Conservation (phyloP, 2,329 filamentous ascomycete species). For the Sporothrix luriei region DNA sequence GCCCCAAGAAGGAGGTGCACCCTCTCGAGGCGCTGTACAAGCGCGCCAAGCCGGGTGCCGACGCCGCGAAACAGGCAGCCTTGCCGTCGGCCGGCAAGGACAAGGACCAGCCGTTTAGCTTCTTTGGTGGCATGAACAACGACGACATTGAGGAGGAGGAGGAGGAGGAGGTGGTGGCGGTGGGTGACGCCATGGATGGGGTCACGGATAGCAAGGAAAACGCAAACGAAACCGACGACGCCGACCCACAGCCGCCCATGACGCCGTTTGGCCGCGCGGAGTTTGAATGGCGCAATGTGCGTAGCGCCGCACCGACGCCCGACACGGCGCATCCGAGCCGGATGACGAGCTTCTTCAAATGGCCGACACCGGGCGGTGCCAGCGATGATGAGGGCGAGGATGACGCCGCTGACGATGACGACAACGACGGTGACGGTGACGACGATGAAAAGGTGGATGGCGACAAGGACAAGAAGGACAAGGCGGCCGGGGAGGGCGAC, state of each 20-base stretch:
- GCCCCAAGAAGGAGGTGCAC: conserved; percentile 62
- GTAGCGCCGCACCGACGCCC: conserved; percentile 91
- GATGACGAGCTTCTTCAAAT: conserved; percentile 53
- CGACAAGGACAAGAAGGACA: conserved; percentile 31
- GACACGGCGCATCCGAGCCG: conserved; percentile 81
- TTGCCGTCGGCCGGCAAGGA: too few relatives aligned
- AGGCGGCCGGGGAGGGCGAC: conserved; percentile 47
- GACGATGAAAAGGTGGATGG: conserved; percentile 33
- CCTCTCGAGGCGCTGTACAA: conserved; percentile 94
- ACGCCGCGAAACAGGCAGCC: neutral
- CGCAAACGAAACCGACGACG: conserved; percentile 40
- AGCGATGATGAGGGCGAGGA: conserved; percentile 50
- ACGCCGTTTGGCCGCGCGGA: conserved; percentile 84
- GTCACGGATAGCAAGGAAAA: conserved; percentile 42
- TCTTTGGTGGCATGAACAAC: conserved; percentile 66
- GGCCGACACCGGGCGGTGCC: conserved; percentile 52
- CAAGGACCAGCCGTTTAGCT: conserved; percentile 62
- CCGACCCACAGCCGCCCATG: conserved; percentile 56
- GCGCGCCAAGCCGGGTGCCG: conserved; percentile 54
- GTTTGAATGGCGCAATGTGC: conserved; percentile 69
- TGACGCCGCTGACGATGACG: conserved; percentile 43
- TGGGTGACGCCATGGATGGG: conserved; percentile 38
- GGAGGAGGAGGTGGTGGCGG: too few relatives aligned
- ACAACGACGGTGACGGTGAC: conserved; percentile 35
- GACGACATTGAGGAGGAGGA: conserved; percentile 48